Conservation (phyloP, 2,329 filamentous ascomycete species). For the Amauroascus verrucosus region DNA sequence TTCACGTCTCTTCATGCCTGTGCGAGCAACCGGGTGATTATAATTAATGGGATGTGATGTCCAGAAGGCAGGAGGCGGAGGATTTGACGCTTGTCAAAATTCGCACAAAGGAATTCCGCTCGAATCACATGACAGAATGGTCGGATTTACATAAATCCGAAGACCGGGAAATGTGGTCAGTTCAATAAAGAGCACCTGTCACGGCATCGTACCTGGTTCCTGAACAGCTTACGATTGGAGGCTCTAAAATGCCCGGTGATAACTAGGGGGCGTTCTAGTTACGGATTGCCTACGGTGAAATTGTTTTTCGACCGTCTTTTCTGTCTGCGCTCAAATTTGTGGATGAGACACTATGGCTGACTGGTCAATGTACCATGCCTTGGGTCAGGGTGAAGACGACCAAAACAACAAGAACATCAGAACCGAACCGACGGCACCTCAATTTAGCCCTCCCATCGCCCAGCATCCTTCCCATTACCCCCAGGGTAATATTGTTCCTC, state of each 20-base stretch:
- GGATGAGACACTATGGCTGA: constrained; percentile 31
- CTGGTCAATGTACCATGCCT: constrained; percentile 33
- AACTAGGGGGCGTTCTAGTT: not conserved
- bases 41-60: too few relatives aligned
- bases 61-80: too few relatives aligned
- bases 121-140: not conserved
- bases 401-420: constrained; percentile 45
- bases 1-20: too few relatives aligned
- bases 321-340: constrained; percentile 3
- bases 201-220: not conserved
- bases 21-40: too few relatives aligned
- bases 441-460: constrained; percentile 40
- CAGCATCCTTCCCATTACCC: constrained; percentile 29
- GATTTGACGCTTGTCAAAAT: too few relatives aligned
- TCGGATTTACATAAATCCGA: constrained; percentile 1
- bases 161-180: constrained; percentile 10
- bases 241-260: not conserved
- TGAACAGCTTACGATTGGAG: constrained; percentile 1
- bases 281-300: not conserved
- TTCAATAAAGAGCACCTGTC: not conserved
- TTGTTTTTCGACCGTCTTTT: not conserved
- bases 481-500: constrained; percentile 25
- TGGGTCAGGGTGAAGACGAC: constrained; percentile 39
- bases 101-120: too few relatives aligned
- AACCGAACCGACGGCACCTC: constrained; percentile 43